Evolutionary conservation across 306 rosid genomes (phyloP).

Genomic region (Vigna trinervia): DNA sequence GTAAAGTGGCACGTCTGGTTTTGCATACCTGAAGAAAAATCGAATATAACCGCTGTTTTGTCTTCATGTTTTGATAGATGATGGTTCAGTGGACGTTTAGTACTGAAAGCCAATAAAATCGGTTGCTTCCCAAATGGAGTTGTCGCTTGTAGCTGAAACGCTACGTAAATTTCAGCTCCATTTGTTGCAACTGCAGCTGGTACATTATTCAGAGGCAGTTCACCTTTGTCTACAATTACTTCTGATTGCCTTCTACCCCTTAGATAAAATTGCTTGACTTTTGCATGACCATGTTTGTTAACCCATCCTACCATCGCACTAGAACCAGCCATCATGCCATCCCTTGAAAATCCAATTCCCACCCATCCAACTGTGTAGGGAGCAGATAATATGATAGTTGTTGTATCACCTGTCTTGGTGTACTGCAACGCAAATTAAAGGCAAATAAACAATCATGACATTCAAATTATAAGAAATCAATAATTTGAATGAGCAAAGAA

Average conservation of each 20-base stretch:
- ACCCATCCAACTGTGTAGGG: conserved; percentile 97
- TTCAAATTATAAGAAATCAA: conserved; percentile 10
- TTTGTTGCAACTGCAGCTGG: conserved; percentile 86
- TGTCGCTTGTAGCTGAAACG: conserved; percentile 80
- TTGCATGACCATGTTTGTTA: conserved; percentile 82
- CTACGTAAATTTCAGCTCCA: conserved; percentile 87
- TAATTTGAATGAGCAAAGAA: neutral
- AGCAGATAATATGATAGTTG: conserved; percentile 83
- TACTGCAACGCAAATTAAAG: conserved; percentile 63
- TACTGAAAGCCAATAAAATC: conserved; percentile 77
- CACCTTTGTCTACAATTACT: conserved; percentile 86
- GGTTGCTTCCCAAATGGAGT: conserved; percentile 71
- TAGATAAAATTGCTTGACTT: conserved; percentile 79
- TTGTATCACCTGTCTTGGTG: conserved; percentile 62
- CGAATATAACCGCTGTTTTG: conserved; percentile 66
- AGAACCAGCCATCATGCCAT: conserved; percentile 93
- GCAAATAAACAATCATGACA: conserved; percentile 22
- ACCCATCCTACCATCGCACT: conserved; percentile 98
- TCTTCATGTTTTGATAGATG: conserved; percentile 71
- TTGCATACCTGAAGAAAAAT: conserved; percentile 86
- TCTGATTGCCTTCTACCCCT: conserved; percentile 71
- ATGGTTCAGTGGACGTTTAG: conserved; percentile 61
- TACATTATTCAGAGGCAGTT: conserved; percentile 83
- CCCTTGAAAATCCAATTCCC: conserved; percentile 88
- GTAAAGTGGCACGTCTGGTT: conserved; percentile 11